Conservation (phyloP, 352 stramenopile genomes). For the Globisporangium ultimum region DNA sequence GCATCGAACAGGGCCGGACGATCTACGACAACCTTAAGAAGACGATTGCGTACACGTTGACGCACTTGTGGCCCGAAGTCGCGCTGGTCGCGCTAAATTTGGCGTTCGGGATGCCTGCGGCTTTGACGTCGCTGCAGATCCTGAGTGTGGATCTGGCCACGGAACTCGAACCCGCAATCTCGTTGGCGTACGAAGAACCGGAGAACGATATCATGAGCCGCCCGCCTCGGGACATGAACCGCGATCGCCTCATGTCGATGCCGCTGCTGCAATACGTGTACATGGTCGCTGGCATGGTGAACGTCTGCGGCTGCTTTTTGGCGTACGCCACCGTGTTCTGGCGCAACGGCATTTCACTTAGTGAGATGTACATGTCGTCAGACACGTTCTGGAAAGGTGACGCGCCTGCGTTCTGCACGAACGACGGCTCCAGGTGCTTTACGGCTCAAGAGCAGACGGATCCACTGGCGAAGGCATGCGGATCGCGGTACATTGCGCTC, state of each 20-base stretch:
- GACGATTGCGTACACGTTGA: constrained; percentile 89
- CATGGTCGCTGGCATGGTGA: constrained; percentile 77
- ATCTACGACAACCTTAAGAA: constrained; percentile 72
- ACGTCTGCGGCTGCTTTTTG: constrained; percentile 41
- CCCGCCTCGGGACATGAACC: constrained; percentile 54
- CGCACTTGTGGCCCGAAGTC: constrained; percentile 84
- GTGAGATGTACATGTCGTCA: constrained; percentile 32
- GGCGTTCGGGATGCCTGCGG: constrained; percentile 77
- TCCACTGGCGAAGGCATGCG: constrained; percentile 54
- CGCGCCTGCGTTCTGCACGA: constrained; percentile 21
- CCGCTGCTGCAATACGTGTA: constrained; percentile 85
- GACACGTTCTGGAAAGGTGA: constrained; percentile 28
- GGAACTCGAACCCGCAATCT: constrained; percentile 88
- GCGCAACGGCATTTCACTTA: constrained; percentile 32
- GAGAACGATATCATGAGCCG: constrained; percentile 80
- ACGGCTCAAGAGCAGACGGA: constrained; percentile 39
- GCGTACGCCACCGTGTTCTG: constrained; percentile 34
- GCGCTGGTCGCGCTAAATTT: constrained; percentile 60
- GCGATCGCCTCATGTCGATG: constrained; percentile 74
- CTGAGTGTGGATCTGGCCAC: constrained; percentile 87
- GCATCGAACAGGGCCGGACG: constrained; percentile 35
- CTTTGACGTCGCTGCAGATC: constrained; percentile 85
- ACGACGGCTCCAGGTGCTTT: constrained; percentile 22
- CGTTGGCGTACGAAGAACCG: constrained; percentile 80
- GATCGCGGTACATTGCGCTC: constrained; percentile 66